A percentile compares a stretch with the other conserved stretches of the same genome.
phyloP scores from a whole-genome alignment of 1,284 basidiomycete genomes.

The Apiotrichum veenhuisii region DNA sequence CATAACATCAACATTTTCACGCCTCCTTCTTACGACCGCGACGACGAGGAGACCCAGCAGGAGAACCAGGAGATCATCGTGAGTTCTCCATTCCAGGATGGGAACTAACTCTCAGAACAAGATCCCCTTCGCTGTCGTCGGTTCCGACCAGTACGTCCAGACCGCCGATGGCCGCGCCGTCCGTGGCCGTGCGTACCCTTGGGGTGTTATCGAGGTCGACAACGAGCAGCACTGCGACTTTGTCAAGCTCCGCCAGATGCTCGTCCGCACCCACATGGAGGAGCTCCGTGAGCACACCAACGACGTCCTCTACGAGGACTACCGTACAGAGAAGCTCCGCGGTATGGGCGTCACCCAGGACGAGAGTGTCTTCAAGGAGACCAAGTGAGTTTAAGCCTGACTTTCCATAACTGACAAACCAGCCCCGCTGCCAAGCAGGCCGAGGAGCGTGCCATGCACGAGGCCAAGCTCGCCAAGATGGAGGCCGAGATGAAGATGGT shows the following conservation, averaged over 20 bases:
- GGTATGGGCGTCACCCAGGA: conserved; percentile 96
- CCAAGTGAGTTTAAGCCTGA: conserved; percentile 70
- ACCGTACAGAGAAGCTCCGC: conserved; percentile 87
- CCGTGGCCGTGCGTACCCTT: conserved; percentile 88
- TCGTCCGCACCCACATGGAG: conserved; percentile 97
- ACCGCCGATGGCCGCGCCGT: conserved; percentile 83
- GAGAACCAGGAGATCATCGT: conserved; percentile 91
- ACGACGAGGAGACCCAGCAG: conserved; percentile 92
- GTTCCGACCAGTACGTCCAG: conserved; percentile 75
- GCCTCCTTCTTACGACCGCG: conserved; percentile 90
- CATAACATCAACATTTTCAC: conserved; percentile 96
- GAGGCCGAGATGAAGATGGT: conserved; percentile 99
- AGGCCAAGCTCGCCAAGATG: conserved; percentile 96
- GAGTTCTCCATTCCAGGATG: conserved; percentile 20
- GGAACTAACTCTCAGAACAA: conserved; percentile 59
- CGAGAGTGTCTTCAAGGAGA: conserved; percentile 93
- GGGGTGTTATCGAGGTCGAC: conserved; percentile 97
- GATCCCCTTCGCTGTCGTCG: conserved; percentile 95
- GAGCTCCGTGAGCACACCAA: conserved; percentile 93
- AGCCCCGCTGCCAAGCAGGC: conserved; percentile 92
- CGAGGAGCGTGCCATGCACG: conserved; percentile 87
- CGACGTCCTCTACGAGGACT: conserved; percentile 89
- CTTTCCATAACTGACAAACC: neutral
- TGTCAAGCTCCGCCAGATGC: conserved; percentile 96
- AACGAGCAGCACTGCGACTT: conserved; percentile 98